Evolutionary conservation across 106 monocot genomes (phyloP).

Genomic region (Posidonia australis): DNA sequence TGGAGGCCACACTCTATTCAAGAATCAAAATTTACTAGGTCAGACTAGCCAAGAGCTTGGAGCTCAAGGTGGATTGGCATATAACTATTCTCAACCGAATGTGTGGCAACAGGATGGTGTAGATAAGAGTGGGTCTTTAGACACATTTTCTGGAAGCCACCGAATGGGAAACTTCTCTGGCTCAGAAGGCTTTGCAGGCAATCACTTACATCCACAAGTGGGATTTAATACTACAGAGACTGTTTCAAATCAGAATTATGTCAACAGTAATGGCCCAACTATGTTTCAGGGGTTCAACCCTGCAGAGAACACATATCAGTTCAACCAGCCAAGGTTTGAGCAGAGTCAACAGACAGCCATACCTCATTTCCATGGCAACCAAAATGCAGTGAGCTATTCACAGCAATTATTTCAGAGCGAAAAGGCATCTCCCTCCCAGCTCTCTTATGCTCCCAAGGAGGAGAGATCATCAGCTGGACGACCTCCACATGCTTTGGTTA

Average conservation of each 20-base stretch:
- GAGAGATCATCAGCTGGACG: conserved; percentile 82
- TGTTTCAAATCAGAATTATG: neutral
- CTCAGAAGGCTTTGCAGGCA: conserved; percentile 12
- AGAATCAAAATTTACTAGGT: conserved; percentile 2
- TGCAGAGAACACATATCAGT: conserved; percentile 23
- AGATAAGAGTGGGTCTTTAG: conserved; percentile 10
- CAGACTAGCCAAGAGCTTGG: conserved; percentile 14
- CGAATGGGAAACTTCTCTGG: conserved; percentile 21
- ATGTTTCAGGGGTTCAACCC: conserved; percentile 25
- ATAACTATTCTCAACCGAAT: conserved; percentile 19
- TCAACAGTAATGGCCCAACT: conserved; percentile 5
- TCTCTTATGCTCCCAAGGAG: conserved; percentile 33
- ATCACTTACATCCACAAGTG: neutral
- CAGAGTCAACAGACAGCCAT: conserved; percentile 21
- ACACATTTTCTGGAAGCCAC: conserved; percentile 25
- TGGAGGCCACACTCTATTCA: conserved; percentile 10
- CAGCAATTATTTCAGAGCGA: conserved; percentile 28
- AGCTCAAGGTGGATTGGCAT: conserved; percentile 6
- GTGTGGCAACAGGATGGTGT: conserved; percentile 31
- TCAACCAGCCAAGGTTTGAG: conserved; percentile 34
- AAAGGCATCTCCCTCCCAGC: conserved; percentile 30
- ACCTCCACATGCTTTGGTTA: conserved; percentile 77
- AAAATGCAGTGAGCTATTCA: conserved; percentile 26
- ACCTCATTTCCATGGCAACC: conserved; percentile 28
- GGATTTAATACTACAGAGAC: neutral